Percentiles rank a stretch among this genome's conserved stretches.
phyloP scores from a whole-genome alignment of 2,329 filamentous ascomycete species.

The Blastomyces parvus region DNA sequence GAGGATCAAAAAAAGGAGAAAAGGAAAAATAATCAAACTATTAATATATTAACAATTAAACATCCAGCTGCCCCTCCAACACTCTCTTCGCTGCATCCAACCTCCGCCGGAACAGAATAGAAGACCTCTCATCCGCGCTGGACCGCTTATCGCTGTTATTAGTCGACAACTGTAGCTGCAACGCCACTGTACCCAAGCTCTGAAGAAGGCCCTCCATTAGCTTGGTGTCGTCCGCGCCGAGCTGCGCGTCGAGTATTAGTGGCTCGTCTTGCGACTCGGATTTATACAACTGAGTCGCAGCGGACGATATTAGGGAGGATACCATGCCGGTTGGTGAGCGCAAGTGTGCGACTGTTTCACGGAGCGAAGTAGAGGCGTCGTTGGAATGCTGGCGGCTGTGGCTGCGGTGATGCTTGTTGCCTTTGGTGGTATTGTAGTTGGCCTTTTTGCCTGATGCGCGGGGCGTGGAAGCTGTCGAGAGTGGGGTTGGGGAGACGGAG shows the following conservation, averaged over 20 bases:
- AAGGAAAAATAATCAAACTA: background rate
- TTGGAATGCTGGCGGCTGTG: conserved; percentile 2
- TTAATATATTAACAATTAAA: conserved; percentile 15
- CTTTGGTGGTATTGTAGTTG: background rate
- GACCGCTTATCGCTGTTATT: conserved; percentile 36
- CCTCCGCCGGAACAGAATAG: conserved; percentile 54
- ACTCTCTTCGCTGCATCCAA: conserved; percentile 65
- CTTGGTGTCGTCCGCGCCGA: conserved; percentile 48
- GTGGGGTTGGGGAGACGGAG: background rate
- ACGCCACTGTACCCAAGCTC: conserved; percentile 42
- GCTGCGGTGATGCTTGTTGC: background rate
- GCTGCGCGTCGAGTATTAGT: conserved; percentile 8
- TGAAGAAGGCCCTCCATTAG: conserved; percentile 48
- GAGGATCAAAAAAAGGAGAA: background rate
- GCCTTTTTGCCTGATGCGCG: background rate
- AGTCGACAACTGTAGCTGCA: conserved; percentile 39
- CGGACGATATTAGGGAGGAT: conserved; percentile 7
- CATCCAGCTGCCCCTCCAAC: conserved; percentile 57
- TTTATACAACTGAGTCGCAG: conserved; percentile 1
- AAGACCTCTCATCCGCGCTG: conserved; percentile 48
- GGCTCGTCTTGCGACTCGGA: background rate
- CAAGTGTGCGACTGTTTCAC: background rate
- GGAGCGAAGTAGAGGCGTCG: background rate
- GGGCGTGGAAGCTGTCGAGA: conserved; percentile 4
- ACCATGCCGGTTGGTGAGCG: conserved; percentile 5